These are phyloP conservation scores for Caryopteris hybrid DNA, from an alignment of 305 asterid species.

Conservation along the genomic window DNA sequence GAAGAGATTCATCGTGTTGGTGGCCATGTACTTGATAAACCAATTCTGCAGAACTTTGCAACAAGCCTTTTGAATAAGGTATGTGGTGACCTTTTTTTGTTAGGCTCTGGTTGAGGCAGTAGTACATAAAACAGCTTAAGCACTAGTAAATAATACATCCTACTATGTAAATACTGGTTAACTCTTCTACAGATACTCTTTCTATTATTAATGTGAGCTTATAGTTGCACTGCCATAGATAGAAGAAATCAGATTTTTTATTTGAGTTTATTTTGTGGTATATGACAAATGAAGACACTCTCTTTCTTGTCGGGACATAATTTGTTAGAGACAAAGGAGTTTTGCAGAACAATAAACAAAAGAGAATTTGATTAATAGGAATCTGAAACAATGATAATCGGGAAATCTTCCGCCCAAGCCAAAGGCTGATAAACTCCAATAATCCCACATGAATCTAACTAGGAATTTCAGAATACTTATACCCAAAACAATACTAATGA, in stretches of 20 bases:
- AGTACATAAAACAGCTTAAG: neutral
- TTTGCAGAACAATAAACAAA: too few species aligned
- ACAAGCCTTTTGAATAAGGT: conserved; percentile 78
- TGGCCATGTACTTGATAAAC: conserved; percentile 90
- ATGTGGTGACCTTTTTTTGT: conserved; percentile 16
- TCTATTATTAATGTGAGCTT: neutral
- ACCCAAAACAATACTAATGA: too few species aligned
- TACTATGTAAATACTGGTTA: conserved; percentile 11
- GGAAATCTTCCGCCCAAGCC: too few species aligned
- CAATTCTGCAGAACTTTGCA: conserved; percentile 82
- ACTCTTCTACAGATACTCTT: neutral
- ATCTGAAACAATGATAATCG: too few species aligned
- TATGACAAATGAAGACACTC: neutral
- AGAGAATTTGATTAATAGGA: too few species aligned
- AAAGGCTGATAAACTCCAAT: too few species aligned
- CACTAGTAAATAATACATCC: neutral
- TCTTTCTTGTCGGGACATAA: neutral
- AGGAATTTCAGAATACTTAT: too few species aligned
- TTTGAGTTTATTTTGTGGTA: neutral
- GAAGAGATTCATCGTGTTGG: conserved; percentile 97
- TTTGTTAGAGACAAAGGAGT: too few species aligned
- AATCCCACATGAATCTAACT: too few species aligned
- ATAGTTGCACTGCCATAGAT: neutral
- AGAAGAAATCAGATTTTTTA: neutral
- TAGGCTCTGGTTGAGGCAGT: conserved; percentile 1